Evolutionary conservation across 73 alveolate species (phyloP).

Genomic region (Paraurostyla sp.): DNA sequence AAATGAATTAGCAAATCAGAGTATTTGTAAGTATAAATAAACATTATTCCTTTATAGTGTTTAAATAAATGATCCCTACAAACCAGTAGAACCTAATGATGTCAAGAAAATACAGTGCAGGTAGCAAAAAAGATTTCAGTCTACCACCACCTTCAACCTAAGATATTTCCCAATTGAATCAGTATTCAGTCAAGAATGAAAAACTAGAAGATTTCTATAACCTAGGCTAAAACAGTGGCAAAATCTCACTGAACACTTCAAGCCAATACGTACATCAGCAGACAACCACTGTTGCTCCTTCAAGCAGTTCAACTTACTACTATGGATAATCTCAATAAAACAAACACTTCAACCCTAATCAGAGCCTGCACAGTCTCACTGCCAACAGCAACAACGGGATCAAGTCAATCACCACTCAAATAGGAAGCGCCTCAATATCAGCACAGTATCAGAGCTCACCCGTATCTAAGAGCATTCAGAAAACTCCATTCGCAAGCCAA

Average conservation of each 20-base stretch:
- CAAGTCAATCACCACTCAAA: no score
- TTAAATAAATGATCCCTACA: neutral
- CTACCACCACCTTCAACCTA: constrained; percentile 30
- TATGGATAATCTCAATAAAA: no score
- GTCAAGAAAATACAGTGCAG: constrained; percentile 9
- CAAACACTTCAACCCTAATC: no score
- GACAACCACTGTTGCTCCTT: no score
- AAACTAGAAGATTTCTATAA: neutral
- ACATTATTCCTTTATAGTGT: neutral
- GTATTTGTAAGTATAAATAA: neutral
- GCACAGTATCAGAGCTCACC: constrained; percentile 11
- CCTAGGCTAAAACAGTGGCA: neutral
- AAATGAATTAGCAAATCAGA: neutral
- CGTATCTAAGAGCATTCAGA: neutral
- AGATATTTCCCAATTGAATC: neutral
- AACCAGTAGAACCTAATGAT: neutral
- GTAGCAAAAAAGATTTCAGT: neutral
- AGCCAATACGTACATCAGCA: no score
- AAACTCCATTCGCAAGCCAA: neutral
- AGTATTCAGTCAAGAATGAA: neutral
- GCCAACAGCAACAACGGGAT: no score
- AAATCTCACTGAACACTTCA: no score
- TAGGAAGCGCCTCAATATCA: no score
- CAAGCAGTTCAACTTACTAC: no score
- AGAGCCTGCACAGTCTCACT: no score